These are phyloP conservation scores for Diaporthe eres DNA, from an alignment of 2,329 filamentous ascomycete species.

Conservation along the genomic window DNA sequence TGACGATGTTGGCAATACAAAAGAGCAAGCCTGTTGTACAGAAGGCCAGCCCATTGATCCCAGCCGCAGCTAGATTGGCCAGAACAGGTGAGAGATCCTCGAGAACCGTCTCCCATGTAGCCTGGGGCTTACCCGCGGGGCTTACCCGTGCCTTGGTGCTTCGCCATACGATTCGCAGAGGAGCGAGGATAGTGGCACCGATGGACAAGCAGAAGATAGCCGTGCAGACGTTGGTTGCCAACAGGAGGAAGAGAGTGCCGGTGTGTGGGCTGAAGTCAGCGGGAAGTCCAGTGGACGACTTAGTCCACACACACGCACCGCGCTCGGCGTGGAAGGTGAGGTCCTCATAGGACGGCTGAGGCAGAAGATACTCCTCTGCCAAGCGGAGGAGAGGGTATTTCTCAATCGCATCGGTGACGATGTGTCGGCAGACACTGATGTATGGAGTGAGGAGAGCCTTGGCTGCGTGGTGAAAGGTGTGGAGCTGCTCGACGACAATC, in stretches of 20 bases:
- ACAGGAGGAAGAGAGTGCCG: not conserved
- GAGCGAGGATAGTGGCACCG: not conserved
- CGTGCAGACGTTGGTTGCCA: not conserved
- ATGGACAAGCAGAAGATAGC: not conserved
- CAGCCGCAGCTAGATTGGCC: not conserved
- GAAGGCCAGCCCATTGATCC: not conserved
- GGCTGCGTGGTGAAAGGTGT: not conserved
- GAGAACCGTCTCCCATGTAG: not conserved
- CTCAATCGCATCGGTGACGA: not conserved
- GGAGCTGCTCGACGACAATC: not conserved
- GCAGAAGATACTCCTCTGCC: not conserved
- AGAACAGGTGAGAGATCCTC: not conserved
- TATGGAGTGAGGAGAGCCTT: not conserved
- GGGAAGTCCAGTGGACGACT: not conserved
- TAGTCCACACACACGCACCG: not conserved
- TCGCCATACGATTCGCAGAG: not conserved
- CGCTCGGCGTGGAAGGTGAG: not conserved
- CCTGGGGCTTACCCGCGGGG: not conserved
- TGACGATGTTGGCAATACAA: not conserved
- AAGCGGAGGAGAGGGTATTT: not conserved
- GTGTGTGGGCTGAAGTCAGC: not conserved
- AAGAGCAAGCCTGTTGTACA: not conserved
- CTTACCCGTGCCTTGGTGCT: not conserved
- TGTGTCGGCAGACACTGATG: not conserved
- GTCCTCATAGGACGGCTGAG: not conserved